A percentile compares a stretch with the other conserved stretches of the same genome.
These are phyloP conservation scores for Auricularia sp. DNA, from an alignment of 768 basidiomycete species.

Conservation along the genomic window DNA sequence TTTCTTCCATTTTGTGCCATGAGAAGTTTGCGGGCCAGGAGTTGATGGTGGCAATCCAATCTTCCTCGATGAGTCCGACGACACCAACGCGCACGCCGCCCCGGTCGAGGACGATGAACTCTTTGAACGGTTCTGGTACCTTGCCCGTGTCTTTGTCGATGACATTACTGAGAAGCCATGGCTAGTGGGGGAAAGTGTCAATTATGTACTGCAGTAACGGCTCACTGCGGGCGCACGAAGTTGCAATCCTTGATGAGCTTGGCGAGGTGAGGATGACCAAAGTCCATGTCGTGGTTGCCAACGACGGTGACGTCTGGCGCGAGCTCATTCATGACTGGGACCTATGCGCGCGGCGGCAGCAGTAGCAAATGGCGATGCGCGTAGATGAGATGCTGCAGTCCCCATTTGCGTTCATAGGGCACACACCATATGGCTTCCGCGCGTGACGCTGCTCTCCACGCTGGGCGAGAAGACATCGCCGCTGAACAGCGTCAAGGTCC, in stretches of 20 bases:
- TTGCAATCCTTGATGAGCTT: constrained; percentile 56
- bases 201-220: not conserved
- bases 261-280: constrained; percentile 27
- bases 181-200: constrained; percentile 26
- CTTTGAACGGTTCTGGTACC: constrained; percentile 50
- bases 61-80: constrained; percentile 85
- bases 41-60: constrained; percentile 81
- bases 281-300: constrained; percentile 92
- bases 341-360: constrained; percentile 30
- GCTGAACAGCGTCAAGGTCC: constrained; percentile 69
- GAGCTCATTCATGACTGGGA: constrained; percentile 76
- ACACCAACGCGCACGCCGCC: constrained; percentile 59
- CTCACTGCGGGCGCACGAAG: constrained; percentile 45
- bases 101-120: constrained; percentile 58
- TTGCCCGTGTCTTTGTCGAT: constrained; percentile 52
- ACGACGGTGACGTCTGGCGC: constrained; percentile 71
- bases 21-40: constrained; percentile 72
- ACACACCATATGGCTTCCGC: constrained; percentile 81
- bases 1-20: constrained; percentile 65
- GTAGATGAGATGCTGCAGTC: constrained; percentile 4
- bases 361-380: not conserved
- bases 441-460: constrained; percentile 75
- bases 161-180: constrained; percentile 65
- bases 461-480: constrained; percentile 86
- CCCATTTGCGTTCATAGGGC: constrained; percentile 2